phyloP scores from a whole-genome alignment of 2,329 filamentous ascomycete genomes.

The Thermothelomyces thermophilus region DNA sequence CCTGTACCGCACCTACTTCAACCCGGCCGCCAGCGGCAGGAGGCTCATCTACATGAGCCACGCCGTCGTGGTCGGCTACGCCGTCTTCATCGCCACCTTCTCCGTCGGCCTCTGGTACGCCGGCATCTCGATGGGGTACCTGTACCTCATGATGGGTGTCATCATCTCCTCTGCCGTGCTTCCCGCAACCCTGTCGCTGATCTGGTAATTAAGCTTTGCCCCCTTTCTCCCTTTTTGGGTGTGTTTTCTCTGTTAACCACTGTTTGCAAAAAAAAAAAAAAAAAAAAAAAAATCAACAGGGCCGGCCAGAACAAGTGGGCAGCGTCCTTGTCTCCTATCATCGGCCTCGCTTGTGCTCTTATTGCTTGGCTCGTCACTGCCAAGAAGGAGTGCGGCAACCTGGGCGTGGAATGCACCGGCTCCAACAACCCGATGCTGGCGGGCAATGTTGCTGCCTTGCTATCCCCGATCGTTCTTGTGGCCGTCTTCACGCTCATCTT shows the following conservation, averaged over 20 bases:
- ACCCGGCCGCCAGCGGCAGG: slow-evolving; percentile 67
- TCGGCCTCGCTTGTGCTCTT: slow-evolving; percentile 62
- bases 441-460: slow-evolving; percentile 75
- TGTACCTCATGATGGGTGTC: slow-evolving; percentile 86
- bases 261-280: no score
- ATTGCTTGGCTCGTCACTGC: slow-evolving; percentile 75
- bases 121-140: slow-evolving; percentile 71
- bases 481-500: slow-evolving; percentile 68
- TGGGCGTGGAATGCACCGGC: slow-evolving; percentile 70
- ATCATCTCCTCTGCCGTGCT: slow-evolving; percentile 83
- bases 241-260: no score
- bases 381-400: slow-evolving; percentile 58
- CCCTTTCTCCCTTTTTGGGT: neutral
- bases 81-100: slow-evolving; percentile 70
- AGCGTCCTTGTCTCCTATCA: slow-evolving; percentile 60
- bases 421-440: slow-evolving; percentile 85
- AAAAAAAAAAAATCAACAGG: no score
- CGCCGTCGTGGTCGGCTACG: slow-evolving; percentile 62
- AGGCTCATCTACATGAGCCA: slow-evolving; percentile 77
- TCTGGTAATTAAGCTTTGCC: slow-evolving; percentile 48
- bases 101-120: slow-evolving; percentile 68
- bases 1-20: slow-evolving; percentile 80
- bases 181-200: slow-evolving; percentile 70
- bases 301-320: slow-evolving; percentile 70
- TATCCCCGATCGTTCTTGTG: slow-evolving; percentile 68